phyloP scores from a whole-genome alignment of 2,329 filamentous ascomycete genomes.

The Colletotrichum sp. region DNA sequence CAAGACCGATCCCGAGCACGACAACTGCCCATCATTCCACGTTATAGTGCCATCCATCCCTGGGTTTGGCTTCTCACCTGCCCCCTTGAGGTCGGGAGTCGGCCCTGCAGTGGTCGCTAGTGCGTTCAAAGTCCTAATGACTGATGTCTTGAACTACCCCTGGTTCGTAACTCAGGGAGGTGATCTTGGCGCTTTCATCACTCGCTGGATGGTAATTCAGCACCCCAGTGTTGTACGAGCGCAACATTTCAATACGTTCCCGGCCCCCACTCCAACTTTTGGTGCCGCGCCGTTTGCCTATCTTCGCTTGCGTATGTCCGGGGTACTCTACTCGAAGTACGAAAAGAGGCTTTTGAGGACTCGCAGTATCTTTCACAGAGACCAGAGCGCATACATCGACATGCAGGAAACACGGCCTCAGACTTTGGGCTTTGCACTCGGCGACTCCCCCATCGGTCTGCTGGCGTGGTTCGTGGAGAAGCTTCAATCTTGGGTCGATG shows the following conservation, averaged over 20 bases:
- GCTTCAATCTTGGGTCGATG: slow-evolving; percentile 29
- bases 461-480: slow-evolving; percentile 6
- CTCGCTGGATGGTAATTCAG: slow-evolving; percentile 16
- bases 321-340: background rate
- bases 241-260: slow-evolving; percentile 17
- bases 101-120: slow-evolving; percentile 31
- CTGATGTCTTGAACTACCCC: slow-evolving; percentile 38
- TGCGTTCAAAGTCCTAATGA: slow-evolving; percentile 43
- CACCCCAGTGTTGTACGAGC: background rate
- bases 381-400: background rate
- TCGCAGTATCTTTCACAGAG: background rate
- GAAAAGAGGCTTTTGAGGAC: background rate
- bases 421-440: slow-evolving; percentile 21
- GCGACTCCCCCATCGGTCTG: slow-evolving; percentile 34
- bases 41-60: slow-evolving; percentile 50
- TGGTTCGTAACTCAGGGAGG: slow-evolving; percentile 36
- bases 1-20: slow-evolving; percentile 30
- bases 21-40: slow-evolving; percentile 43
- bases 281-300: background rate
- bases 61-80: slow-evolving; percentile 47
- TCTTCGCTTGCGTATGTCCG: background rate
- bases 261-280: background rate
- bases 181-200: slow-evolving; percentile 30
- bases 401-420: background rate
- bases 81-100: slow-evolving; percentile 33